A percentile compares a stretch with the other conserved stretches of the same genome.
These are phyloP conservation scores for Alnus rubra DNA, from an alignment of 306 rosid genomes.

Conservation along the genomic window DNA sequence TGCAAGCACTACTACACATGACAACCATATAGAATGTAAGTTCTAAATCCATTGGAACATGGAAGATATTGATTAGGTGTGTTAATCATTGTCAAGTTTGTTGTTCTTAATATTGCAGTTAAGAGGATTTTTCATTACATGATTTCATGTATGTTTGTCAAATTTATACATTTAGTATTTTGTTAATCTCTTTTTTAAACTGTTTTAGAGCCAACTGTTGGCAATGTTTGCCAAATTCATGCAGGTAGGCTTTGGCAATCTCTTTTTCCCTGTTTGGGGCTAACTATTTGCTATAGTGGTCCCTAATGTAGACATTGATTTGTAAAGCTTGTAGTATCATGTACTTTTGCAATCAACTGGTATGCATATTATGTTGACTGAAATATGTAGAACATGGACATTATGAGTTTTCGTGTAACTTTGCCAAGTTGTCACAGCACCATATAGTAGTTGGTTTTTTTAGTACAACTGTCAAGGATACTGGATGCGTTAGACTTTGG, in stretches of 20 bases:
- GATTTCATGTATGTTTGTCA: neutral
- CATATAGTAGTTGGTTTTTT: too few relatives aligned
- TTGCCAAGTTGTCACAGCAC: neutral
- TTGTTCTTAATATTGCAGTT: neutral
- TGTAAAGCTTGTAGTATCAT: too few relatives aligned
- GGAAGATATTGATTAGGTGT: neutral
- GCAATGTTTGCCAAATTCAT: too few relatives aligned
- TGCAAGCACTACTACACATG: conserved; percentile 39
- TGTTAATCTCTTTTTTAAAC: too few relatives aligned
- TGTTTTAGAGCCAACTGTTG: too few relatives aligned
- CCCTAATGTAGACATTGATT: too few relatives aligned
- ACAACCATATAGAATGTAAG: conserved; percentile 79
- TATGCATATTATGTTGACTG: neutral
- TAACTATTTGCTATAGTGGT: too few relatives aligned
- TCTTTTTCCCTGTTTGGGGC: too few relatives aligned
- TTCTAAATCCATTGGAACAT: conserved; percentile 6
- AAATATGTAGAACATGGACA: neutral
- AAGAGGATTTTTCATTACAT: neutral
- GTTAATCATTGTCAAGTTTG: neutral
- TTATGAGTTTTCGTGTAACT: neutral
- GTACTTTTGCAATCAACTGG: neutral
- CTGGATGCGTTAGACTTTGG: neutral
- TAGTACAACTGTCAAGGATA: neutral
- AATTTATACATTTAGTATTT: neutral
- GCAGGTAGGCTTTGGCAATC: too few relatives aligned